A percentile compares a stretch with the other conserved stretches of the same genome.
These are phyloP conservation scores for Thermochaetoides thermophila DNA, from an alignment of 495 filamentous ascomycete genomes.

Conservation along the genomic window DNA sequence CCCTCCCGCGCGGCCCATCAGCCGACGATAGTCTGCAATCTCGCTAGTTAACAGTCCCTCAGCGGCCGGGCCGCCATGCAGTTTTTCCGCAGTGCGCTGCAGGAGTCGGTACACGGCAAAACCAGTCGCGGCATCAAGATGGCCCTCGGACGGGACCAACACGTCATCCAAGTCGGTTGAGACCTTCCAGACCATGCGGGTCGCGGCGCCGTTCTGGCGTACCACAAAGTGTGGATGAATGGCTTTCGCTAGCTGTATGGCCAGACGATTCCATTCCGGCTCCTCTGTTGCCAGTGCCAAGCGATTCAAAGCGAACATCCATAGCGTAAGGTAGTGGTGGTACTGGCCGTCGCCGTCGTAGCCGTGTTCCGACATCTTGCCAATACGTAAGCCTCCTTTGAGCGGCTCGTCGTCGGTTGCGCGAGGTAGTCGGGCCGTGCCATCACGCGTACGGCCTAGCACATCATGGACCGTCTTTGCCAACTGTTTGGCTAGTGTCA, in stretches of 20 bases:
- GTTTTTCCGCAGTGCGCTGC: conserved; percentile 25
- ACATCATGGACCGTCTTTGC: conserved; percentile 40
- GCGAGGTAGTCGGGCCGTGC: conserved; percentile 30
- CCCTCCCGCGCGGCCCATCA: conserved; percentile 37
- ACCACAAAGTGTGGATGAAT: conserved; percentile 45
- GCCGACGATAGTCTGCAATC: conserved; percentile 41
- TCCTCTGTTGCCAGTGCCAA: conserved; percentile 38
- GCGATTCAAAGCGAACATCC: conserved; percentile 58
- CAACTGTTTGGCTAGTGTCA: conserved; percentile 37
- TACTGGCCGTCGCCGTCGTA: conserved; percentile 51
- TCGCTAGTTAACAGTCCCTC: conserved; percentile 32
- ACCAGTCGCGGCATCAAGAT: conserved; percentile 48
- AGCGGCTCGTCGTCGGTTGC: conserved; percentile 42
- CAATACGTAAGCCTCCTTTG: conserved; percentile 47
- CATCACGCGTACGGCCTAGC: conserved; percentile 41
- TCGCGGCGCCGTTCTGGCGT: conserved; percentile 14
- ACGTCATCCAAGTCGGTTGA: conserved; percentile 33
- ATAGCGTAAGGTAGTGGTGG: conserved; percentile 53
- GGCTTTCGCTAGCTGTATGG: conserved; percentile 41
- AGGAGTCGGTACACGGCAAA: conserved; percentile 43
- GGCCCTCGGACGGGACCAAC: conserved; percentile 42
- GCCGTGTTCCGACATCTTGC: conserved; percentile 38
- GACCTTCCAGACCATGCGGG: conserved; percentile 52
- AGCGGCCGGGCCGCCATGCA: conserved; percentile 3
- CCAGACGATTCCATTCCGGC: conserved; percentile 35